Evolutionary conservation across 1,284 basidiomycete genomes (phyloP).

Genomic region (Rhodotorula mucilaginosa): DNA sequence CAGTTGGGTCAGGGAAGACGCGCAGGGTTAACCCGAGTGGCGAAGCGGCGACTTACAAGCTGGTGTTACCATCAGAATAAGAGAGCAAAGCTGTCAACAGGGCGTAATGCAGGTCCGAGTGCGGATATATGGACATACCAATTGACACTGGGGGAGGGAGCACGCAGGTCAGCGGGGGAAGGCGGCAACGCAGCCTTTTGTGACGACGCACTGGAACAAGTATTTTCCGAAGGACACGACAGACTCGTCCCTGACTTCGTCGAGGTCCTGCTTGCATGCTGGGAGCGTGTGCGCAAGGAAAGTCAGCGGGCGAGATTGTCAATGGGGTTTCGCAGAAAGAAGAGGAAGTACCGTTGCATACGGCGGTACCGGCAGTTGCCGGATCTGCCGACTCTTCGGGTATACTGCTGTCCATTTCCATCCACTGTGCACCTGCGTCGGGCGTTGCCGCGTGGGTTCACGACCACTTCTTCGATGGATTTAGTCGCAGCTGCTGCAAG

Average conservation of each 20-base stretch:
- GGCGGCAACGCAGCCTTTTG: not conserved
- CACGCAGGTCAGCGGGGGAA: not conserved
- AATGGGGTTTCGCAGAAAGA: no score
- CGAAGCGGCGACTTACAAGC: slow-evolving; percentile 1
- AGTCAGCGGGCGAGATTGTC: not conserved
- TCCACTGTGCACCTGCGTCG: no score
- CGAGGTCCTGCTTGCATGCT: slow-evolving; percentile 39
- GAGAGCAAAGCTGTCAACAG: not conserved
- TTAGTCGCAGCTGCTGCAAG: no score
- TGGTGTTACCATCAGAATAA: not conserved
- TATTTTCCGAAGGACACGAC: slow-evolving; percentile 43
- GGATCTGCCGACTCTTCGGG: no score
- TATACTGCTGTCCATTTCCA: no score
- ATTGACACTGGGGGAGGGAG: not conserved
- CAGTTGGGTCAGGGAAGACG: not conserved
- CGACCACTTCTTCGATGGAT: no score
- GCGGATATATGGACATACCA: not conserved
- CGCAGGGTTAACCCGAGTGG: no score
- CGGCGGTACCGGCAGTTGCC: no score
- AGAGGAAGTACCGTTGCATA: no score
- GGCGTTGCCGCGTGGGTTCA: no score
- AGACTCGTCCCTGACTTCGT: slow-evolving; percentile 40
- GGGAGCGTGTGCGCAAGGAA: not conserved
- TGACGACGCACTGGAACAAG: slow-evolving; percentile 38
- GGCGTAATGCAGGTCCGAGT: no score